Conservation (phyloP, 129 eudicot genomes). For the Oenanthe sinensis region DNA sequence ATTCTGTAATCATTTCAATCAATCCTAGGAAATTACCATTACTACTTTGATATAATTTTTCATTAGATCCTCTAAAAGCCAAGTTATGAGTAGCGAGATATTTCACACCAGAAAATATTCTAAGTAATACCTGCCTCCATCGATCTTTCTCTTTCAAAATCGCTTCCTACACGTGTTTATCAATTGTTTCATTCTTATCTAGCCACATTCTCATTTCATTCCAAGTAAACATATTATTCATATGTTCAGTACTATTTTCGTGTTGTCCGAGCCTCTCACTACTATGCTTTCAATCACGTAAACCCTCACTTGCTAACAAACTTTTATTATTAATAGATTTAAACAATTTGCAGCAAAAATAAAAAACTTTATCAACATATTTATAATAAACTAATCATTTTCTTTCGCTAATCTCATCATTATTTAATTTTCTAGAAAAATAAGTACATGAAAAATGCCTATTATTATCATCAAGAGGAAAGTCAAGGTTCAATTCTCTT, state of each 20-base stretch:
- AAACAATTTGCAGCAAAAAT: neutral
- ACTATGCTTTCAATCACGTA: neutral
- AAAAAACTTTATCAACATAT: neutral
- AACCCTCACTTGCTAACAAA: neutral
- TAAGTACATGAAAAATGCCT: constrained; percentile 10
- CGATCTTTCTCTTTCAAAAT: neutral
- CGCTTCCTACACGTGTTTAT: neutral
- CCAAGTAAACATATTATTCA: neutral
- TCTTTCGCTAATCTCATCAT: neutral
- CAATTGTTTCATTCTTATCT: neutral
- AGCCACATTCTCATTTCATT: neutral
- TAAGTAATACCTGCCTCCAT: neutral
- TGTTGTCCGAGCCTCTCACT: neutral
- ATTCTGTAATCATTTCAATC: no score
- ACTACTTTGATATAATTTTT: neutral
- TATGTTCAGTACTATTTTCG: neutral
- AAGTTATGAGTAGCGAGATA: neutral
- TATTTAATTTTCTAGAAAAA: neutral
- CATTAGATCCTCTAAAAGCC: neutral
- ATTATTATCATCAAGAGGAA: neutral
- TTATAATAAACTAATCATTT: constrained; percentile 7
- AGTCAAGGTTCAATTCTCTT: neutral
- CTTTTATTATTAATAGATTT: neutral
- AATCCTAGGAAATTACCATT: no score
- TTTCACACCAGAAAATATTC: neutral